These are phyloP conservation scores for Purpureocillium takamizusanense DNA, from an alignment of 2,329 filamentous ascomycete genomes.

Conservation along the genomic window DNA sequence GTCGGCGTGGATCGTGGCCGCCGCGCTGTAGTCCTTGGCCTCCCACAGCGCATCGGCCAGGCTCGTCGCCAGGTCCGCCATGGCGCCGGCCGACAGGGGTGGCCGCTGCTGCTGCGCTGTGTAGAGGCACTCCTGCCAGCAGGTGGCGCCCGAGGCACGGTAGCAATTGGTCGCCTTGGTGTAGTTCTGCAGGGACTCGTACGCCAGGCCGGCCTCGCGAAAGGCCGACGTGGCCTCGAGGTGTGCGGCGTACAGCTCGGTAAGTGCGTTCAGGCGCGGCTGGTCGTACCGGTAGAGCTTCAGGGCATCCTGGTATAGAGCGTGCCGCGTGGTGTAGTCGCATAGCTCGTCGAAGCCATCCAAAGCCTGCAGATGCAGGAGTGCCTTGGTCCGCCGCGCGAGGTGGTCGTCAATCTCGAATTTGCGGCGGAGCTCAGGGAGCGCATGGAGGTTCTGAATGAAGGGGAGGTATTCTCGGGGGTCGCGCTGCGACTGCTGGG, in stretches of 20 bases:
- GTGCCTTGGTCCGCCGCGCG: conserved; percentile 64
- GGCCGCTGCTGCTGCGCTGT: conserved; percentile 60
- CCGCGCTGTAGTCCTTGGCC: conserved; percentile 72
- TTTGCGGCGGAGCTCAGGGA: conserved; percentile 59
- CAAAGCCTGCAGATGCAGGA: conserved; percentile 65
- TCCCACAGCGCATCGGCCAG: conserved; percentile 76
- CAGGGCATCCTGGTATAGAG: conserved; percentile 69
- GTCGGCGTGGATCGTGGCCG: conserved; percentile 72
- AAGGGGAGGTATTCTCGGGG: conserved; percentile 94
- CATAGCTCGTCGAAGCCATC: conserved; percentile 70
- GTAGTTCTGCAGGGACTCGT: conserved; percentile 76
- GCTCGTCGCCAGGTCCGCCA: conserved; percentile 59
- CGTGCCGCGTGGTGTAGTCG: conserved; percentile 68
- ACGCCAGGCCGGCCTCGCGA: conserved; percentile 81
- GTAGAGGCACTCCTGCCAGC: conserved; percentile 88
- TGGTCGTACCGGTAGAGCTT: conserved; percentile 76
- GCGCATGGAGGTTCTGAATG: conserved; percentile 73
- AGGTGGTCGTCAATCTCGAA: conserved; percentile 89
- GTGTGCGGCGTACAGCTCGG: conserved; percentile 68
- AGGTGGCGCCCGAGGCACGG: conserved; percentile 61
- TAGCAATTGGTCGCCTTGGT: conserved; percentile 72
- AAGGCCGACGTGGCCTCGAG: conserved; percentile 68
- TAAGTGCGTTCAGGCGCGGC: conserved; percentile 57
- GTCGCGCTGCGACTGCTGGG: conserved; percentile 92
- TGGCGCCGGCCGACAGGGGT: conserved; percentile 48